Conservation (phyloP, 257 asterid species). For the Sherardia arvensis region DNA sequence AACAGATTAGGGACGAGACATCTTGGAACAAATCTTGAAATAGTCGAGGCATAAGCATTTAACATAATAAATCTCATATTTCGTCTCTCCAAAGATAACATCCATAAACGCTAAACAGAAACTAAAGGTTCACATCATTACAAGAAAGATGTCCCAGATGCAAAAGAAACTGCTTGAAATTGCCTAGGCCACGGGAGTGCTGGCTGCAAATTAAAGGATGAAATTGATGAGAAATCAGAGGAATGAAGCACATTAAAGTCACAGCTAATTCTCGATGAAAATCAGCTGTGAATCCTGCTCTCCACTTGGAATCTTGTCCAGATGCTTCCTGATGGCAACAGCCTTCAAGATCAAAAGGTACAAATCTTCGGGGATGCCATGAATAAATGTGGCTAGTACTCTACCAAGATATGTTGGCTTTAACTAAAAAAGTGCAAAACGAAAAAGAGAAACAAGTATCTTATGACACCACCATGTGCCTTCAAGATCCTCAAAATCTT, state of each 20-base stretch:
- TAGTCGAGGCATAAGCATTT: neutral
- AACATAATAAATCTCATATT: neutral
- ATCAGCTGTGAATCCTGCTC: conserved; percentile 30
- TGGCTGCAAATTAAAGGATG: conserved; percentile 11
- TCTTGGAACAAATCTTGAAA: too few relatives aligned
- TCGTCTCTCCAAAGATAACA: neutral
- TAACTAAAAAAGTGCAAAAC: neutral
- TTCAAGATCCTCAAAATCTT: conserved; percentile 30
- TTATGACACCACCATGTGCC: conserved; percentile 24
- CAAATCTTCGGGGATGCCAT: conserved; percentile 33
- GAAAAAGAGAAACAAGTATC: neutral
- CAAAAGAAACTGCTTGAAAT: neutral
- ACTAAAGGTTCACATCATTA: neutral
- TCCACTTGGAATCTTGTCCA: conserved; percentile 33
- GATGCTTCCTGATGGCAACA: conserved; percentile 37
- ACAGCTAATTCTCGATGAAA: neutral
- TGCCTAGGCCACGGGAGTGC: conserved; percentile 27
- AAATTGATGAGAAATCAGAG: neutral
- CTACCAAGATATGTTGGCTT: neutral
- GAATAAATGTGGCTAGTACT: too few relatives aligned
- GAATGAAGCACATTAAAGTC: neutral
- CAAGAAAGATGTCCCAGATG: neutral
- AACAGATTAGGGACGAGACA: too few relatives aligned
- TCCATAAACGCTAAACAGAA: neutral
- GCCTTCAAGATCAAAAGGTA: conserved; percentile 36